phyloP scores from a whole-genome alignment of 345 rosid species.

The Lepidium didymum region DNA sequence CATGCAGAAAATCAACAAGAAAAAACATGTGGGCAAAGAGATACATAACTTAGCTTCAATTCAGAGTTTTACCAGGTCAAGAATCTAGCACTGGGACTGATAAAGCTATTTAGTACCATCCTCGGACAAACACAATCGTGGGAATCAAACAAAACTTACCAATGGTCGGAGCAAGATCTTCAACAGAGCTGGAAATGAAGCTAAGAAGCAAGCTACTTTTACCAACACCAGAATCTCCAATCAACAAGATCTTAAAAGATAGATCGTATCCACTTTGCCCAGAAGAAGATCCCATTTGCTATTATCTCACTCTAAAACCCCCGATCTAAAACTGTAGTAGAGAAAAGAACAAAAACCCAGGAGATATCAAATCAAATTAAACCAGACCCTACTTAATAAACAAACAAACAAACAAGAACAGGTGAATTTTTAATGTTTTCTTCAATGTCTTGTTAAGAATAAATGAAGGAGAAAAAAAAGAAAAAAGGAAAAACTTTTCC shows the following conservation, averaged over 20 bases:
- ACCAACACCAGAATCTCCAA: conserved; percentile 98
- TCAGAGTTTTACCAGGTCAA: not conserved
- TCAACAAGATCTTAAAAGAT: conserved; percentile 85
- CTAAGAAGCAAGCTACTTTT: conserved; percentile 86
- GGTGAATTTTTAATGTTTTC: not conserved
- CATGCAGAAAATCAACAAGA: not conserved
- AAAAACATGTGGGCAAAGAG: not conserved
- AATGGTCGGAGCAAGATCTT: conserved; percentile 79
- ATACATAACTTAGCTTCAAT: not conserved
- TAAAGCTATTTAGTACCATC: not conserved
- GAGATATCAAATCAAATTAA: conserved; percentile 31
- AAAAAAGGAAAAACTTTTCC: not conserved
- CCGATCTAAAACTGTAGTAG: conserved; percentile 24
- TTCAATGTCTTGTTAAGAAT: conserved; percentile 2
- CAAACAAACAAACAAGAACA: not conserved
- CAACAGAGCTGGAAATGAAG: conserved; percentile 61
- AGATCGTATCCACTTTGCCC: conserved; percentile 64
- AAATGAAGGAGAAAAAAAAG: not conserved
- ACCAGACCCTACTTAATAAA: not conserved
- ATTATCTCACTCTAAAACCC: not conserved
- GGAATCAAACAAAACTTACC: conserved; percentile 40
- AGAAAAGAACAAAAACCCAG: not conserved
- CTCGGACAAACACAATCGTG: not conserved
- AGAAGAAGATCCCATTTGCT: conserved; percentile 34
- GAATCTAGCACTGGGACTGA: not conserved